Conservation (phyloP, 305 asterid genomes). For the Stenogyne calaminthoides region DNA sequence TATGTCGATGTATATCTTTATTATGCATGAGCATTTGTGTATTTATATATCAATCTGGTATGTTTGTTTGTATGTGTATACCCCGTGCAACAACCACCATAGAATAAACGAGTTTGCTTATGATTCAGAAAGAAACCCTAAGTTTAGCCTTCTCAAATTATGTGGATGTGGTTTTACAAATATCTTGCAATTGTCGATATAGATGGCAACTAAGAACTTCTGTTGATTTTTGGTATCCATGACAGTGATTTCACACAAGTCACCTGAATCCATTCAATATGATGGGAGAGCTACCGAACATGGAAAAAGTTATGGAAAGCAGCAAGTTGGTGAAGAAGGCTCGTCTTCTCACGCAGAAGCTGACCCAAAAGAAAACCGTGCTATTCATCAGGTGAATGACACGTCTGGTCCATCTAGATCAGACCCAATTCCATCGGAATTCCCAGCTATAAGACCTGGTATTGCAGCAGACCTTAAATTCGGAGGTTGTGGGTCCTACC, state of each 20-base stretch:
- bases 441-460: slow-evolving; percentile 85
- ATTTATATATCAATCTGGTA: neutral
- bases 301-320: slow-evolving; percentile 57
- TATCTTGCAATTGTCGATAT: slow-evolving; percentile 4
- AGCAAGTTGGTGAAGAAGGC: slow-evolving; percentile 63
- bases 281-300: slow-evolving; percentile 59
- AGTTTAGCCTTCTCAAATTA: neutral
- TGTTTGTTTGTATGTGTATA: neutral
- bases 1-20: neutral
- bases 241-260: slow-evolving; percentile 45
- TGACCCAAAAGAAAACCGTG: slow-evolving; percentile 46
- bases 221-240: neutral
- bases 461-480: slow-evolving; percentile 85
- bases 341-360: slow-evolving; percentile 56
- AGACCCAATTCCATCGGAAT: slow-evolving; percentile 64
- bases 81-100: slow-evolving; percentile 9
- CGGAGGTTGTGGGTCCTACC: slow-evolving; percentile 84
- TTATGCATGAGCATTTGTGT: neutral
- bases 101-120: neutral
- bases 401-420: slow-evolving; percentile 51
- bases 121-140: neutral
- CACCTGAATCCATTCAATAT: slow-evolving; percentile 57
- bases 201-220: slow-evolving; percentile 19
- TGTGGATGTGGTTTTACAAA: neutral
- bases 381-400: slow-evolving; percentile 46